phyloP scores from a whole-genome alignment of 441 rosid species.

The Jatropha multifida region DNA sequence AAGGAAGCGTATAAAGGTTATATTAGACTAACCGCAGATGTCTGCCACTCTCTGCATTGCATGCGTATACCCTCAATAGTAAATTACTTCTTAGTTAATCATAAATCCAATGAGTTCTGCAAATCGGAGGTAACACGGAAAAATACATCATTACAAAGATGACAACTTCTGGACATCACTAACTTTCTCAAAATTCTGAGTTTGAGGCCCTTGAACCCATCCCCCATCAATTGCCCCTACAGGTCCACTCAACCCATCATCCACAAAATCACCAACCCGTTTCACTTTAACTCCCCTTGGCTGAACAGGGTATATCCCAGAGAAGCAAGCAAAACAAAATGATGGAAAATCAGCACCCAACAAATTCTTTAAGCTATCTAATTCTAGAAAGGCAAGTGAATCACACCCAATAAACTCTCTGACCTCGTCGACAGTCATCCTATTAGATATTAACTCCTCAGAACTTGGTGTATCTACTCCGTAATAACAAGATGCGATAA shows the following conservation, averaged over 20 bases:
- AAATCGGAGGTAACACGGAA: neutral
- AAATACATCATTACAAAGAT: conserved; percentile 4
- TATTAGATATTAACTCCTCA: conserved; percentile 82
- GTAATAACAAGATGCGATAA: conserved; percentile 79
- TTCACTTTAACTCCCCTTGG: conserved; percentile 73
- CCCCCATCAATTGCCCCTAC: conserved; percentile 69
- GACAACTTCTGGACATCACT: conserved; percentile 20
- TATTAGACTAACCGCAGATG: conserved; percentile 16
- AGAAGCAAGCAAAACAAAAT: conserved; percentile 90
- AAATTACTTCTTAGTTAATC: neutral
- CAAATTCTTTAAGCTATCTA: conserved; percentile 60
- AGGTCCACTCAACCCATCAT: conserved; percentile 80
- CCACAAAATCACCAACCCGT: conserved; percentile 75
- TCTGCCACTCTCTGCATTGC: neutral
- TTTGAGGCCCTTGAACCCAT: conserved; percentile 59
- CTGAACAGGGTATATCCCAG: conserved; percentile 77
- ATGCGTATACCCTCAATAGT: neutral
- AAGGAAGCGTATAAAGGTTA: neutral
- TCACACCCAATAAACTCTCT: conserved; percentile 68
- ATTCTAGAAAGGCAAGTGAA: conserved; percentile 75
- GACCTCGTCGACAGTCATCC: conserved; percentile 73
- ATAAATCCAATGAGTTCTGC: neutral
- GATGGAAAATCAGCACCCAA: conserved; percentile 51
- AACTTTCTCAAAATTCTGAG: conserved; percentile 23
- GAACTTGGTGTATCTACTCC: conserved; percentile 96